These are phyloP conservation scores for Grosmannia clavigera DNA, from an alignment of 2,329 filamentous ascomycete species.

Conservation along the genomic window DNA sequence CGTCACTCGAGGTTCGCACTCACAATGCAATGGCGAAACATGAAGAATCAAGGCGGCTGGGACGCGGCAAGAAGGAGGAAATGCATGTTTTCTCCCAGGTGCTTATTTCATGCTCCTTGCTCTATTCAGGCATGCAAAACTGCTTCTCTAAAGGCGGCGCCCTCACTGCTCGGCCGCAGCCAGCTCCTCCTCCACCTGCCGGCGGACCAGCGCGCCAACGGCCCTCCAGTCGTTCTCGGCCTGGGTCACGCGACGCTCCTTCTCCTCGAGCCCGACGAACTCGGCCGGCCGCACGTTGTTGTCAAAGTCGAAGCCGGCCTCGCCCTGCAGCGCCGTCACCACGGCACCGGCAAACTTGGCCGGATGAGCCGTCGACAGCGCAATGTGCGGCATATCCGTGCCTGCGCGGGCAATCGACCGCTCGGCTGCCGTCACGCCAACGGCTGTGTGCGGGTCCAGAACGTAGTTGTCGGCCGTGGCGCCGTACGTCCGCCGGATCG, in stretches of 20 bases:
- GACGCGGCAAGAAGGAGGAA: not conserved
- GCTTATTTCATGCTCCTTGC: not conserved
- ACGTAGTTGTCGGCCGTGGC: constrained; percentile 44
- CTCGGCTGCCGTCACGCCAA: constrained; percentile 66
- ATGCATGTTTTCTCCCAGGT: no score
- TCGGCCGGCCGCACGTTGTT: constrained; percentile 65
- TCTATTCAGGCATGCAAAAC: not conserved
- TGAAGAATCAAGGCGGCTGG: not conserved
- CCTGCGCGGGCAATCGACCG: constrained; percentile 49
- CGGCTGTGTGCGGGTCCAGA: constrained; percentile 84
- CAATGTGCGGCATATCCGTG: constrained; percentile 55
- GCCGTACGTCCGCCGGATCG: constrained; percentile 45
- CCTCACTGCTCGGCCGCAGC: not conserved
- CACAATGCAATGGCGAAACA: not conserved
- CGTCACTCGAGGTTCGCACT: no score
- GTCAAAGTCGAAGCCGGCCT: constrained; percentile 64
- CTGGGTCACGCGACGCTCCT: constrained; percentile 59
- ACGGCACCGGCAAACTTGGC: constrained; percentile 89
- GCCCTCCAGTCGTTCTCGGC: constrained; percentile 62
- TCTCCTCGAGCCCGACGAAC: constrained; percentile 66
- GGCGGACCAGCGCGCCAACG: constrained; percentile 63
- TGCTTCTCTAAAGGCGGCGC: not conserved
- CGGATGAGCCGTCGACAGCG: constrained; percentile 86
- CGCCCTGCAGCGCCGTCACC: constrained; percentile 59
- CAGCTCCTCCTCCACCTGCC: constrained; percentile 57